Evolutionary conservation across 345 rosid genomes (phyloP).

Genomic region (Melaleuca quinquenervia): DNA sequence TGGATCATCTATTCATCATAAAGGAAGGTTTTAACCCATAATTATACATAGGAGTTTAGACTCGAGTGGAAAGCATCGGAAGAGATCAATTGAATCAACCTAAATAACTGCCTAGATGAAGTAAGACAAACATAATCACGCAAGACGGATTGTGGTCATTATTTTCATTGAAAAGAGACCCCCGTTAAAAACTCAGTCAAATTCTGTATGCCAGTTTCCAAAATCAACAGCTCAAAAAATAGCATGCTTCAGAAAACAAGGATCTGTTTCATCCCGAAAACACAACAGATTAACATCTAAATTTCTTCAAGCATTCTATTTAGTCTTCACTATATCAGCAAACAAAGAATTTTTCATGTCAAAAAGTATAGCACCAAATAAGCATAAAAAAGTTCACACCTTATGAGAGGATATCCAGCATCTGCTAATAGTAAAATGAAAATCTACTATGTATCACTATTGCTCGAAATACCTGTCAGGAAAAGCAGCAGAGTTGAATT

Average conservation of each 20-base stretch:
- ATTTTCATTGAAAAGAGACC: neutral
- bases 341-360: neutral
- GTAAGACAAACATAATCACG: neutral
- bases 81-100: neutral
- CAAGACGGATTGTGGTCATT: neutral
- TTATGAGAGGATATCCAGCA: neutral
- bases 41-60: neutral
- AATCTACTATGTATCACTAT: neutral
- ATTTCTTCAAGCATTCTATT: neutral
- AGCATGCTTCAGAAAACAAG: neutral
- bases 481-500: conserved; percentile 92
- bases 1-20: neutral
- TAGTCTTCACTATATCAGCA: neutral
- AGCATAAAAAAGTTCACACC: neutral
- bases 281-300: neutral
- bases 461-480: conserved; percentile 60
- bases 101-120: neutral
- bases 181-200: neutral
- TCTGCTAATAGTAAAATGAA: neutral
- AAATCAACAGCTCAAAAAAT: neutral
- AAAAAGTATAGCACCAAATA: neutral
- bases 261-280: neutral
- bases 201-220: neutral
- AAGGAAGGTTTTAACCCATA: neutral
- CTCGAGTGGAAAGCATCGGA: neutral